Evolutionary conservation across 805 yeast species (phyloP).

Genomic region (Scheffersomyces lignosus): DNA sequence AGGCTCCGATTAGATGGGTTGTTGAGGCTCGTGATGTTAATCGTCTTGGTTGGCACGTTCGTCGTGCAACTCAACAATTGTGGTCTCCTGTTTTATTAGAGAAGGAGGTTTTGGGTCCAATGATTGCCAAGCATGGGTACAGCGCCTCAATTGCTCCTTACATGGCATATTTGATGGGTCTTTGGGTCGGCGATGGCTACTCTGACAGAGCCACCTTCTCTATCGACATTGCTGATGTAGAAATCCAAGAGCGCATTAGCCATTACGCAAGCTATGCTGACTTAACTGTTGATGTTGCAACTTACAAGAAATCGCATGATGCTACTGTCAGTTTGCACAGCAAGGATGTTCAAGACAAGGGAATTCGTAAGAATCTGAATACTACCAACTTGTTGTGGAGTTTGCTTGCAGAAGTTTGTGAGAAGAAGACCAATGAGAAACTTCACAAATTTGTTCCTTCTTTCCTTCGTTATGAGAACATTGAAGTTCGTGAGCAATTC

Average conservation of each 20-base stretch:
- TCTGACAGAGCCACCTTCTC: conserved; percentile 25
- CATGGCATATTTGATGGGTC: conserved; percentile 42
- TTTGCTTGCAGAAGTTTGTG: not conserved
- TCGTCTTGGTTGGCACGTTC: conserved; percentile 24
- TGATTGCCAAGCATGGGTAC: conserved; percentile 19
- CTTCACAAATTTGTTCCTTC: conserved; percentile 31
- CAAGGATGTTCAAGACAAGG: conserved; percentile 3
- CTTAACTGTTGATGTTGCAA: not conserved
- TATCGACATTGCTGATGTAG: conserved; percentile 25
- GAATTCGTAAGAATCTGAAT: not conserved
- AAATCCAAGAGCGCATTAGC: conserved; percentile 21
- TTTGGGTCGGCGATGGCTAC: conserved; percentile 40
- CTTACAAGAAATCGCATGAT: conserved; percentile 4
- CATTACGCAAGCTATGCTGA: conserved; percentile 24
- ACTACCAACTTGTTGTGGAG: not conserved
- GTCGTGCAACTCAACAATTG: conserved; percentile 30
- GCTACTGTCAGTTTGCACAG: conserved; percentile 5
- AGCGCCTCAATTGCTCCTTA: conserved; percentile 18
- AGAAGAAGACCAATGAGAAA: conserved; percentile 6
- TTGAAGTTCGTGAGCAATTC: conserved; percentile 43
- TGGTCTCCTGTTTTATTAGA: conserved; percentile 37
- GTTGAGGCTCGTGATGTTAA: conserved; percentile 40
- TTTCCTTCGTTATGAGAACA: conserved; percentile 31
- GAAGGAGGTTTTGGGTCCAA: conserved; percentile 26
- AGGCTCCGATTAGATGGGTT: conserved; percentile 31